phyloP scores from a whole-genome alignment of 2,329 filamentous ascomycete species.

The Pezicula carpinea region DNA sequence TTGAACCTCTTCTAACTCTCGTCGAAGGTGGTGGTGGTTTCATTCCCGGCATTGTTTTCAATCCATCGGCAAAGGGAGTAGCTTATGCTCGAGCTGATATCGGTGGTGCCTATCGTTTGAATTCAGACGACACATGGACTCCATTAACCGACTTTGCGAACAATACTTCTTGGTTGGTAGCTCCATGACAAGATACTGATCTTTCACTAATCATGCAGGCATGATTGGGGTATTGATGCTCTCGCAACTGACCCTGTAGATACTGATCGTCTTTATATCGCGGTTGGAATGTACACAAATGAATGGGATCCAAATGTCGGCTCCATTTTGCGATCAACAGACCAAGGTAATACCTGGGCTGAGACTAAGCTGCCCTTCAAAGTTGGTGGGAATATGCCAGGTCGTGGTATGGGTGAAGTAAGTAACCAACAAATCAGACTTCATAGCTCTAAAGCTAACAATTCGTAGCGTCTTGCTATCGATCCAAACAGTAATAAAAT shows the following conservation, averaged over 20 bases:
- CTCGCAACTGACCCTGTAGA: conserved; percentile 51
- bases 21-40: conserved; percentile 47
- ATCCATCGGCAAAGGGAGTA: conserved; percentile 44
- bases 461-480: conserved; percentile 42
- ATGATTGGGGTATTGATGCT: conserved; percentile 53
- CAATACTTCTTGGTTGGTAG: conserved; percentile 11
- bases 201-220: conserved; percentile 32
- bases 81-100: conserved; percentile 55
- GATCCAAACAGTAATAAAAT: conserved; percentile 53
- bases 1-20: neutral
- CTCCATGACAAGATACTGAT: too few species aligned
- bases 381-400: conserved; percentile 58
- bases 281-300: conserved; percentile 56
- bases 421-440: neutral
- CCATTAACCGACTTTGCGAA: conserved; percentile 40
- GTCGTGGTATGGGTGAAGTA: conserved; percentile 50
- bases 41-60: conserved; percentile 52
- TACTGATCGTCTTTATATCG: conserved; percentile 46
- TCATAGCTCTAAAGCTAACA: neutral
- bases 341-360: conserved; percentile 49
- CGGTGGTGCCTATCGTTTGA: conserved; percentile 51
- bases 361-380: conserved; percentile 50
- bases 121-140: conserved; percentile 51
- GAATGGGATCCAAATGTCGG: conserved; percentile 53
- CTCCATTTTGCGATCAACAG: conserved; percentile 48